Evolutionary conservation across 352 stramenopile species (phyloP).

Genomic region (Phytophthora idaei): DNA sequence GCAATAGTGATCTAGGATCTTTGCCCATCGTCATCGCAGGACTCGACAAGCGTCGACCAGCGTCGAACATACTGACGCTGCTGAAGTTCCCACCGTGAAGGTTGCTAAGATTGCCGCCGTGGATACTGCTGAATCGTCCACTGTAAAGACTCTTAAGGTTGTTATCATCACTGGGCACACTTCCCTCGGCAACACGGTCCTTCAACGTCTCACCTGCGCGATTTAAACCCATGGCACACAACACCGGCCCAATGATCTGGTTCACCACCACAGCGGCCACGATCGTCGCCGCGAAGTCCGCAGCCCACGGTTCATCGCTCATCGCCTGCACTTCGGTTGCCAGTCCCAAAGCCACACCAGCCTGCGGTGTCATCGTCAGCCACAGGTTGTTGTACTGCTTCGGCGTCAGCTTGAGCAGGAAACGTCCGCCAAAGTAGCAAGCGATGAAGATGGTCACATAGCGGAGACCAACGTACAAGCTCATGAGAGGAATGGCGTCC

Average conservation of each 20-base stretch:
- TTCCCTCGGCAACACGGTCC: slow-evolving; percentile 22
- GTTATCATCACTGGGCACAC: slow-evolving; percentile 9
- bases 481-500: slow-evolving; percentile 68
- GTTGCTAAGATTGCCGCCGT: slow-evolving; percentile 4
- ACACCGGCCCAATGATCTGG: slow-evolving; percentile 68
- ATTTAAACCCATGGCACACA: slow-evolving; percentile 60
- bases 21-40: slow-evolving; percentile 25
- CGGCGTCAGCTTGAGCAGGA: slow-evolving; percentile 57
- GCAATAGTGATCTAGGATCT: slow-evolving; percentile 46
- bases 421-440: slow-evolving; percentile 63
- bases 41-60: slow-evolving; percentile 10
- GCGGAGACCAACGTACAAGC: slow-evolving; percentile 58
- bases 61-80: slow-evolving; percentile 18
- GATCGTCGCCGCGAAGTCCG: slow-evolving; percentile 67
- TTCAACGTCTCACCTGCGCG: slow-evolving; percentile 52
- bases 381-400: slow-evolving; percentile 77
- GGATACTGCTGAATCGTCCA: slow-evolving; percentile 10
- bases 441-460: slow-evolving; percentile 70
- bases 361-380: slow-evolving; percentile 72
- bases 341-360: slow-evolving; percentile 64
- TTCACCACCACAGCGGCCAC: slow-evolving; percentile 71
- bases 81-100: slow-evolving; percentile 13
- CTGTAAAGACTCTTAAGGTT: slow-evolving; percentile 13
- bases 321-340: slow-evolving; percentile 65
- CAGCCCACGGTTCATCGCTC: slow-evolving; percentile 58